Conservation (phyloP, 2,329 filamentous ascomycete species). For the Monosporascus sp. region DNA sequence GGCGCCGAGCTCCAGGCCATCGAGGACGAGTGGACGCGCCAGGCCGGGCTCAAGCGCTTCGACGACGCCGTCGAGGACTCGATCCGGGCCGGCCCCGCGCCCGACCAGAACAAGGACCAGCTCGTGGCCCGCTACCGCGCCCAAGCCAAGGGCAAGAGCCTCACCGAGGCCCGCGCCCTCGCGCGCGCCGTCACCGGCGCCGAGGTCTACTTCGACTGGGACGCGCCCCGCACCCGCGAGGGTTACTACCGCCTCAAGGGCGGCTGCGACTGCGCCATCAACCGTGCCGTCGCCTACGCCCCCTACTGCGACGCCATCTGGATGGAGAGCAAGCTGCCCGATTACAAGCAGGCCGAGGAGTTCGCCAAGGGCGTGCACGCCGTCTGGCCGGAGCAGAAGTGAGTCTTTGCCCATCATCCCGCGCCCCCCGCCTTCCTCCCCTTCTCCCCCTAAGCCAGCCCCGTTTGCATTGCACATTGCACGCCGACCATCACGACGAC, state of each 20-base stretch:
- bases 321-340: conserved; percentile 98
- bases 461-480: not conserved
- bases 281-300: conserved; percentile 84
- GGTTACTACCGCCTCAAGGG: conserved; percentile 92
- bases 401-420: conserved; percentile 29
- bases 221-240: conserved; percentile 84
- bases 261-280: conserved; percentile 85
- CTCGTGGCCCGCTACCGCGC: conserved; percentile 62
- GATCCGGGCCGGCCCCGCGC: conserved; percentile 59
- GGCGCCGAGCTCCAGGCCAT: conserved; percentile 81
- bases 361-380: conserved; percentile 92
- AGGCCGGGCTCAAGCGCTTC: conserved; percentile 82
- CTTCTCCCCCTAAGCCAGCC: not conserved
- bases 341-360: conserved; percentile 84
- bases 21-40: conserved; percentile 78
- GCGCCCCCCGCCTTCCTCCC: not conserved
- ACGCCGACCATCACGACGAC: not conserved
- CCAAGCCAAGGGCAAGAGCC: conserved; percentile 75
- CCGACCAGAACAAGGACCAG: conserved; percentile 59
- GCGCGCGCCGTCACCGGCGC: conserved; percentile 71
- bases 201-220: conserved; percentile 93
- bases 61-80: conserved; percentile 80
- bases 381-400: conserved; percentile 96
- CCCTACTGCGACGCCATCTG: conserved; percentile 95
- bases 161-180: conserved; percentile 72